A percentile compares a stretch with the other conserved stretches of the same genome.
phyloP scores from a whole-genome alignment of 495 filamentous ascomycete species.

The Podospora fimiseda region DNA sequence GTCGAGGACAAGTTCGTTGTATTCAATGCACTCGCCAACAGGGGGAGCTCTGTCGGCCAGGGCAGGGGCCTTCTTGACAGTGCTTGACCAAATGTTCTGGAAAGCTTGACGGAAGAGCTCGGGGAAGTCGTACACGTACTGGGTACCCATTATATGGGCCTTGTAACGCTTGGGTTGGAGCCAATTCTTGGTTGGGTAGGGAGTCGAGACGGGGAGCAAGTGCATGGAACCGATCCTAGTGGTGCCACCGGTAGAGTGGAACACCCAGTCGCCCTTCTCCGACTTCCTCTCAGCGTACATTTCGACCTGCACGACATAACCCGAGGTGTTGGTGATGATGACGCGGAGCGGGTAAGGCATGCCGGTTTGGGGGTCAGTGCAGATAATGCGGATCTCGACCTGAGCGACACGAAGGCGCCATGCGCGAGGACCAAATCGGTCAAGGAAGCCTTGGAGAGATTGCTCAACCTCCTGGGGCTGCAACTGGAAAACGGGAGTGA shows the following conservation, averaged over 20 bases:
- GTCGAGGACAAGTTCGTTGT: slow-evolving; percentile 87
- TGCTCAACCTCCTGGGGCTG: slow-evolving; percentile 86
- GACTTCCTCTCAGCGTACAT: slow-evolving; percentile 96
- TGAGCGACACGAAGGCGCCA: slow-evolving; percentile 97
- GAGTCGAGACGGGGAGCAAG: slow-evolving; percentile 78
- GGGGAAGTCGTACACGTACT: slow-evolving; percentile 99
- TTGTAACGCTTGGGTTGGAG: slow-evolving; percentile 98
- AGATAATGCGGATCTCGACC: slow-evolving; percentile 96
- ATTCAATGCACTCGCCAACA: slow-evolving; percentile 89
- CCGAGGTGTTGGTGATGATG: slow-evolving; percentile 96
- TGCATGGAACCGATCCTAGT: slow-evolving; percentile 96
- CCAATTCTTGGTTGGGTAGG: slow-evolving; percentile 97
- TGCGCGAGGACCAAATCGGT: slow-evolving; percentile 88
- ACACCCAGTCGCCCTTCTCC: slow-evolving; percentile 93
- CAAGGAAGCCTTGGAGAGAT: slow-evolving; percentile 89
- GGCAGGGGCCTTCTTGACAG: slow-evolving; percentile 60
- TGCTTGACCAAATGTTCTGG: slow-evolving; percentile 86
- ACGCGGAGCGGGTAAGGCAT: slow-evolving; percentile 89
- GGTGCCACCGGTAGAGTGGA: slow-evolving; percentile 93
- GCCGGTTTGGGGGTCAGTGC: slow-evolving; percentile 80
- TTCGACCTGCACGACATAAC: slow-evolving; percentile 97
- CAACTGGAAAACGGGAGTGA: slow-evolving; percentile 89
- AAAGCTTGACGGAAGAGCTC: slow-evolving; percentile 98
- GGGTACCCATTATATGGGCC: slow-evolving; percentile 97
- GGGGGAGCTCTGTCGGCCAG: slow-evolving; percentile 75